phyloP scores from a whole-genome alignment of 2,329 filamentous ascomycete species.

The Trichoderma aggressivum region DNA sequence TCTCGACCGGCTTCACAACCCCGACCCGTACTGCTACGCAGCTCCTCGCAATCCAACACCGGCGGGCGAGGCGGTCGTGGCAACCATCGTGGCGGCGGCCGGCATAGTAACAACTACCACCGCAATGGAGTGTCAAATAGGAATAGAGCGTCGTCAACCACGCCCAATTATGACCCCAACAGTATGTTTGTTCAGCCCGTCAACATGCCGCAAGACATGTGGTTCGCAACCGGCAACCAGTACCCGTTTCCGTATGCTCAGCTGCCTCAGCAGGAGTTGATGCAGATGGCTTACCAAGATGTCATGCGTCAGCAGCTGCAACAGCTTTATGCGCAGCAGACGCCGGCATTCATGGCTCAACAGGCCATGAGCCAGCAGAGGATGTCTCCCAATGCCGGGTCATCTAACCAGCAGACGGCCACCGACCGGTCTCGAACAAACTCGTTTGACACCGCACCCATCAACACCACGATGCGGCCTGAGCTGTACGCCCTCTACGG shows the following conservation, averaged over 20 bases:
- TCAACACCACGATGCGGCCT: slow-evolving; percentile 55
- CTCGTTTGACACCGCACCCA: slow-evolving; percentile 60
- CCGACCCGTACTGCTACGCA: slow-evolving; percentile 56
- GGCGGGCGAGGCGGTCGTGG: slow-evolving; percentile 47
- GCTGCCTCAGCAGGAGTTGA: slow-evolving; percentile 38
- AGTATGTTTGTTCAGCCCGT: slow-evolving; percentile 46
- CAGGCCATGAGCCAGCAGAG: slow-evolving; percentile 36
- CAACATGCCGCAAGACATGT: slow-evolving; percentile 46
- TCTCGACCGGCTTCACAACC: slow-evolving; percentile 54
- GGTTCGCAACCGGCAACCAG: slow-evolving; percentile 46
- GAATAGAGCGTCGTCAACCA: slow-evolving; percentile 52
- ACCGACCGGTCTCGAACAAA: slow-evolving; percentile 56
- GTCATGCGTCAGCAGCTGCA: slow-evolving; percentile 36
- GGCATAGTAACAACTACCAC: slow-evolving; percentile 41
- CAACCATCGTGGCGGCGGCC: slow-evolving; percentile 47
- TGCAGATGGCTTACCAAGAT: slow-evolving; percentile 41
- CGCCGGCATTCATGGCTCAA: slow-evolving; percentile 35
- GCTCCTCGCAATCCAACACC: slow-evolving; percentile 56
- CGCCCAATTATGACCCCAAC: slow-evolving; percentile 49
- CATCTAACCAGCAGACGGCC: slow-evolving; percentile 30
- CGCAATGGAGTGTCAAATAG: slow-evolving; percentile 42
- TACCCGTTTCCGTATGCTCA: slow-evolving; percentile 42
- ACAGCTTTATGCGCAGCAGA: slow-evolving; percentile 34
- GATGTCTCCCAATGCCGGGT: slow-evolving; percentile 26
- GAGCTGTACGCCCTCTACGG: slow-evolving; percentile 54